Conservation (phyloP, 805 yeast genomes). For the Clavispora vitiphila region DNA sequence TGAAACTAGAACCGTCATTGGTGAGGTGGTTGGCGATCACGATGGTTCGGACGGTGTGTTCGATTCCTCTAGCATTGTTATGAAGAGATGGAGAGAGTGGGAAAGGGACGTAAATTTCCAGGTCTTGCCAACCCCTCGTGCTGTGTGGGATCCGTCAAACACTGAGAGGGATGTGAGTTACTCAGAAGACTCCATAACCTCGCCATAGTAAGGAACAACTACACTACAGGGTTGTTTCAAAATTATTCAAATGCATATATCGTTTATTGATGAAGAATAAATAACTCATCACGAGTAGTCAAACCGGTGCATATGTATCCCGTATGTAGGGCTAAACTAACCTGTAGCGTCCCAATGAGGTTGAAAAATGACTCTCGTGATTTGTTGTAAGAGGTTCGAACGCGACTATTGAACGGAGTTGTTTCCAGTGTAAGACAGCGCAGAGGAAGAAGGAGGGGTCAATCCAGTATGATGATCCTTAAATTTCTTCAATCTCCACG, state of each 20-base stretch:
- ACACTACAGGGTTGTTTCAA: neutral
- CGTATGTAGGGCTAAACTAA: neutral
- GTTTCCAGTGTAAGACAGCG: constrained; percentile 1
- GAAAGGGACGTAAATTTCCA: constrained; percentile 44
- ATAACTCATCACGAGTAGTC: neutral
- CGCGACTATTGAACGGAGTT: neutral
- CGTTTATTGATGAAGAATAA: neutral
- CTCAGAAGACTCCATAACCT: constrained; percentile 20
- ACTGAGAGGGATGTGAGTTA: constrained; percentile 23
- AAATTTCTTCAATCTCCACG: constrained; percentile 36
- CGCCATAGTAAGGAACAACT: neutral
- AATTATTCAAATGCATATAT: neutral
- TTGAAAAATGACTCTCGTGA: neutral
- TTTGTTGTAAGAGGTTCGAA: neutral
- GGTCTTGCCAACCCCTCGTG: constrained; percentile 32
- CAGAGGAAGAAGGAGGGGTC: neutral
- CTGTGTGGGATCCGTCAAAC: constrained; percentile 43
- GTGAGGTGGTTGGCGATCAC: constrained; percentile 62
- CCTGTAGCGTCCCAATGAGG: neutral
- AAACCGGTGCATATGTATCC: neutral
- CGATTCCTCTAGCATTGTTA: constrained; percentile 83
- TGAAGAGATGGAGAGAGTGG: constrained; percentile 94
- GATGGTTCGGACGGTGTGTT: constrained; percentile 74
- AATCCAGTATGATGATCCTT: constrained; percentile 15
- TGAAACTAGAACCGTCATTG: constrained; percentile 78